Evolutionary conservation across 78 protist genomes (phyloP), one percentile per base, ranked within the genome.

Genomic region (Dictyostelium intermedium): DNA sequence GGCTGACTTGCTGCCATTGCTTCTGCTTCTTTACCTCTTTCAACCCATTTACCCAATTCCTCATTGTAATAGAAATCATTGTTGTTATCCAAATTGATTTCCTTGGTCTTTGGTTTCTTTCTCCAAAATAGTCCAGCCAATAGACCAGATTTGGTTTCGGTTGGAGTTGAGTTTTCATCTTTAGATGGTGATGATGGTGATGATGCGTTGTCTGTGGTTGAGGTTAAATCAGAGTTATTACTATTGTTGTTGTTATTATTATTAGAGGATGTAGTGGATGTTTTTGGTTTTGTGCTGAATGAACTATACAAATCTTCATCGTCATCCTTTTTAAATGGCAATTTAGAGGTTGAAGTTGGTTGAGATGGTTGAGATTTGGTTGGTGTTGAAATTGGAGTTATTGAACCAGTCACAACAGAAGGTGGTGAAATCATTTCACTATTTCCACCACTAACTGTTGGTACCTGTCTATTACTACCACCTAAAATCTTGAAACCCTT

Each of bases 271-370:
- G 45, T n/a, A 37, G 13, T 3, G 0, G 66, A 61, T 27, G 35
- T 16, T 81, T 86, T 86, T 86, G 85, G 72, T 35, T 89, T 89
- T 32, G 85, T 89, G 47, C 83, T 41, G 73, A 89, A 89, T 45
- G 87, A 80, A 70, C 87, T 89, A 35, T 89, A 89, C 6, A 50
- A 80, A 50, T 89, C 94, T n/a, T 89, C 94, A 34, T 89, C 94
- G 25, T 89, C 94, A 70, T 89, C 93, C 9, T 78, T n/a, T 11
- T 60, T 60, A 34, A 14, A 23, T 23, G 66, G 41, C 37, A 43
- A 66, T 39, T 72, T 25, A 14, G 89, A 30, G 39, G 72, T 20
- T n/a, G 72, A 20, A 60, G 45, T 61, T 32, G 35, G 39, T 13
- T 13, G 39, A 78, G 76, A 4, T 27, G 79, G 69, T 35, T 76